Evolutionary conservation across 1,139 yeast species (phyloP).

Genomic region (Suhomyces panamericanus): DNA sequence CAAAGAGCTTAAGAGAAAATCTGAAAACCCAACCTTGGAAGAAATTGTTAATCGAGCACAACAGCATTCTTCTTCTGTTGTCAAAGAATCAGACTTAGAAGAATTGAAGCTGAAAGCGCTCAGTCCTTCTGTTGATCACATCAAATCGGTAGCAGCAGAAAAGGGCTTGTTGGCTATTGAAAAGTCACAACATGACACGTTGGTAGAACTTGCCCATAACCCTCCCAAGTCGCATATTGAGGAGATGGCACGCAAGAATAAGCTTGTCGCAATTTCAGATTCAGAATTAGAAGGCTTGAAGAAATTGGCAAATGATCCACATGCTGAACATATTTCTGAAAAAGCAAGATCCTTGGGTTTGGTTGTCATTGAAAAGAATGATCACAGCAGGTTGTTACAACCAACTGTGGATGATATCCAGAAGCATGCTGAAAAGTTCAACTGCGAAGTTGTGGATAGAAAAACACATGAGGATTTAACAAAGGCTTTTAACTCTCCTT

Average conservation of each 20-base stretch:
- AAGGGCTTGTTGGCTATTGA: constrained; percentile 5
- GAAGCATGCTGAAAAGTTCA: constrained; percentile 10
- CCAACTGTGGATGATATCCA: constrained; percentile 13
- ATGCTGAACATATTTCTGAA: constrained; percentile 23
- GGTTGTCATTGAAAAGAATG: constrained; percentile 7
- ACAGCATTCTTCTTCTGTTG: constrained; percentile 19
- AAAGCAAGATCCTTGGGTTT: constrained; percentile 21
- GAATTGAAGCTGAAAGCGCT: constrained; percentile 13
- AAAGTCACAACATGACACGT: constrained; percentile 8
- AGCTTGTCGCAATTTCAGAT: constrained; percentile 18
- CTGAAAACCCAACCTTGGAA: constrained; percentile 10
- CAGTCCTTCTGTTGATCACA: constrained; percentile 16
- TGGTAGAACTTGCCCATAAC: constrained; percentile 17
- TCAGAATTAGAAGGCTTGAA: constrained; percentile 11
- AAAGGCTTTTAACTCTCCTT: constrained; percentile 10
- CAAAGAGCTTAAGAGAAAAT: constrained; percentile 1
- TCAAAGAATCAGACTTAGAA: constrained; percentile 22
- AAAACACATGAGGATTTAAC: constrained; percentile 8
- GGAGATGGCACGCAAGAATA: constrained; percentile 14
- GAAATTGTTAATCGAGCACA: constrained; percentile 21
- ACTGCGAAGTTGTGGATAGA: constrained; percentile 13
- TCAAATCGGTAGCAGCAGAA: constrained; percentile 14
- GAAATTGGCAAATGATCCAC: constrained; percentile 25
- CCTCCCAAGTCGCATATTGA: constrained; percentile 30
- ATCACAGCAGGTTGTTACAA: constrained; percentile 11